These are phyloP conservation scores for Termitomyces sp. DNA, from an alignment of 768 basidiomycete genomes.

Conservation along the genomic window DNA sequence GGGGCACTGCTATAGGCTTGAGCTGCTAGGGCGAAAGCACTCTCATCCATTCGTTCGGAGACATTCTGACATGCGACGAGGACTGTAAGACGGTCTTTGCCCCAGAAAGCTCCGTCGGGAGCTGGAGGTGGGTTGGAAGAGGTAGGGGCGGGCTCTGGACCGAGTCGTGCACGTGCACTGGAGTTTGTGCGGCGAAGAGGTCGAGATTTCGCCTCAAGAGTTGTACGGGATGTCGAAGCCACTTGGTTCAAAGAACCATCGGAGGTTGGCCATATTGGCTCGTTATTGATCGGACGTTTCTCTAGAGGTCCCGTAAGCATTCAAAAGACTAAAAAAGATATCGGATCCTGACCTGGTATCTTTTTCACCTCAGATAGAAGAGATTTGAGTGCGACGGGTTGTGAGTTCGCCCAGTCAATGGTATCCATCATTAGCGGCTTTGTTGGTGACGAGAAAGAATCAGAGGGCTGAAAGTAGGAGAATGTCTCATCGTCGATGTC, in stretches of 20 bases:
- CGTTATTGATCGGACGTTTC: neutral
- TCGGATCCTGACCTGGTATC: conserved; percentile 1
- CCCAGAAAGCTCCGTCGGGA: conserved; percentile 12
- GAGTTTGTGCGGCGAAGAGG: conserved; percentile 8
- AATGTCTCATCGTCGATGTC: conserved; percentile 8
- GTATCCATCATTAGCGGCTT: conserved; percentile 4
- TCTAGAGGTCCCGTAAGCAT: neutral
- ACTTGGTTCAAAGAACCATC: neutral
- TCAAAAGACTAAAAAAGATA: neutral
- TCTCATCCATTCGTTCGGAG: conserved; percentile 30
- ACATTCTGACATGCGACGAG: conserved; percentile 31
- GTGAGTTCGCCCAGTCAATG: conserved; percentile 12
- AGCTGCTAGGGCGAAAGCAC: conserved; percentile 15
- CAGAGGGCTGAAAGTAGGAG: neutral
- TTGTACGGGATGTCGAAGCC: neutral
- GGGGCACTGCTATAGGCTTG: conserved; percentile 1
- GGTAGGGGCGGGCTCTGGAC: neutral
- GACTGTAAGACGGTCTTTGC: conserved; percentile 15
- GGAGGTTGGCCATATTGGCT: conserved; percentile 1
- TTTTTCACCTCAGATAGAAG: conserved; percentile 4
- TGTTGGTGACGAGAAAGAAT: conserved; percentile 4
- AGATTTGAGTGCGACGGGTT: conserved; percentile 9
- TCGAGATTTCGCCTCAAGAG: neutral
- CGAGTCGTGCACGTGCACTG: conserved; percentile 3
- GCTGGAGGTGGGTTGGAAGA: conserved; percentile 9